phyloP scores from a whole-genome alignment of 192 early-diverging fungal species.

The Entophlyctis luteolus region DNA sequence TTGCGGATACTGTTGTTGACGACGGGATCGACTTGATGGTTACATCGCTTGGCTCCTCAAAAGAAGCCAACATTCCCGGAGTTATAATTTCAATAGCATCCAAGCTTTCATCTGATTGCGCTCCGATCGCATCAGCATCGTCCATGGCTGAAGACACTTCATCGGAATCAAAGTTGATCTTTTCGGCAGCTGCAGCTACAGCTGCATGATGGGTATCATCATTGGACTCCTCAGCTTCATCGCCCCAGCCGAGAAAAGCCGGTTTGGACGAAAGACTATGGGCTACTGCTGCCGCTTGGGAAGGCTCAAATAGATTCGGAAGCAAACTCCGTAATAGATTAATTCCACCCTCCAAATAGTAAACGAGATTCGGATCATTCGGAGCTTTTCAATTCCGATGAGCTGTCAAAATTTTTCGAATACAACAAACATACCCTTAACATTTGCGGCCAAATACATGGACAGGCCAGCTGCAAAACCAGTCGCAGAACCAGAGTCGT shows the following conservation, averaged over 20 bases:
- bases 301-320: not conserved
- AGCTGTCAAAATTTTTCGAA: not conserved
- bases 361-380: not conserved
- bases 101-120: not conserved
- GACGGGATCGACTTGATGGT: too few species aligned
- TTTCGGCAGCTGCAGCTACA: not conserved
- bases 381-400: not conserved
- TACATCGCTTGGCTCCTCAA: too few species aligned
- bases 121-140: not conserved
- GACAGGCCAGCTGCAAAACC: conserved; percentile 19
- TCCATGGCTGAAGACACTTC: not conserved
- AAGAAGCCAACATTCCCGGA: not conserved
- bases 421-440: not conserved
- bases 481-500: not conserved
- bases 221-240: not conserved
- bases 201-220: not conserved
- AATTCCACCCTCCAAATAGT: conserved; percentile 4
- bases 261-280: not conserved
- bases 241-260: conserved; percentile 14
- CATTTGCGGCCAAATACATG: not conserved
- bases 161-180: not conserved
- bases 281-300: not conserved
- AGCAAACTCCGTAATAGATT: not conserved
- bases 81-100: too few species aligned
- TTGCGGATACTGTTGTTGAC: too few species aligned